Percentiles rank a stretch among this genome's conserved stretches.
phyloP scores from a whole-genome alignment of 768 basidiomycete species.

The Leccinum uliginosum region DNA sequence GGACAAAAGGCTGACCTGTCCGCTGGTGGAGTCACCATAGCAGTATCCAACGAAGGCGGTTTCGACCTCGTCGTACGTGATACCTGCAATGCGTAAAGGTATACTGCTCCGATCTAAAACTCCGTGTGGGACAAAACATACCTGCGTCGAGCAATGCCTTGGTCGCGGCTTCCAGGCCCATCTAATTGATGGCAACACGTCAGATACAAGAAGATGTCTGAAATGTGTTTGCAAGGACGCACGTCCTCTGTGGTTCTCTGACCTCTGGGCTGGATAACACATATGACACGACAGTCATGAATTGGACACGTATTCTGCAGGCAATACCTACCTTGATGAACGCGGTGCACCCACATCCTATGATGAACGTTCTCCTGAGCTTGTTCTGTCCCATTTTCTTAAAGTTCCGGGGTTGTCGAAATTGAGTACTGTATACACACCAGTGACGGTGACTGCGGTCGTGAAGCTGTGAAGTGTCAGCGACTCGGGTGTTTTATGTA shows the following conservation, averaged over 20 bases:
- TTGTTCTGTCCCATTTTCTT: slow-evolving; percentile 5
- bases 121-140: slow-evolving; percentile 19
- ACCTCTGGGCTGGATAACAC: slow-evolving; percentile 53
- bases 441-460: too few species aligned
- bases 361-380: slow-evolving; percentile 14
- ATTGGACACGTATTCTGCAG: background rate
- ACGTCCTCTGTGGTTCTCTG: slow-evolving; percentile 69
- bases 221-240: slow-evolving; percentile 15
- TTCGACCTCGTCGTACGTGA: slow-evolving; percentile 75
- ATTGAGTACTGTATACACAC: background rate
- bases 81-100: slow-evolving; percentile 41
- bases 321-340: slow-evolving; percentile 18
- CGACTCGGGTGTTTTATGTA: too few species aligned
- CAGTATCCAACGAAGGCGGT: slow-evolving; percentile 74
- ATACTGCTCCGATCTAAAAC: background rate
- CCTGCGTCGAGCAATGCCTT: slow-evolving; percentile 86
- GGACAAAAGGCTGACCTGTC: slow-evolving; percentile 47
- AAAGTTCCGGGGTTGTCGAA: background rate
- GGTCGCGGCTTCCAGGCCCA: slow-evolving; percentile 84
- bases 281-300: background rate
- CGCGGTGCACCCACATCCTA: slow-evolving; percentile 19
- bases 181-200: slow-evolving; percentile 37
- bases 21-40: slow-evolving; percentile 76
- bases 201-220: background rate
- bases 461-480: too few species aligned